These are phyloP conservation scores for Syncephalastrum monosporum DNA, from an alignment of 371 early-diverging fungal species.

Conservation along the genomic window DNA sequence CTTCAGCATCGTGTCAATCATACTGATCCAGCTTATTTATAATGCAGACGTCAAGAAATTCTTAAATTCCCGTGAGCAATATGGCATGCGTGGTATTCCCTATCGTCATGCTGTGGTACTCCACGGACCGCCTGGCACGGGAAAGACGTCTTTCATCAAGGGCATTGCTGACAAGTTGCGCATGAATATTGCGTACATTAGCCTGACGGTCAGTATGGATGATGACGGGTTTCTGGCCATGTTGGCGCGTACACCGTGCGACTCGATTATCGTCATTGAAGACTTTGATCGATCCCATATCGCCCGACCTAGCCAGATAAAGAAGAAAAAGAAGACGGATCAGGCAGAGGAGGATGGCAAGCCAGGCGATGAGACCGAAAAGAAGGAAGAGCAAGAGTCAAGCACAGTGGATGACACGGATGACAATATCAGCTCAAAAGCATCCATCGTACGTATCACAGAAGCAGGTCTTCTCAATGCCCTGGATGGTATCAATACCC, in stretches of 20 bases:
- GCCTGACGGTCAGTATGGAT: constrained; percentile 15
- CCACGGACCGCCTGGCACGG: constrained; percentile 65
- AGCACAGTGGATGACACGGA: constrained; percentile 37
- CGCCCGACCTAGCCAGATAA: constrained; percentile 1
- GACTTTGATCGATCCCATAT: constrained; percentile 46
- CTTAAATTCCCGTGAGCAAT: constrained; percentile 60
- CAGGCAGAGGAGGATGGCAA: constrained; percentile 6
- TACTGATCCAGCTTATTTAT: constrained; percentile 1
- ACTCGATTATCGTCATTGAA: constrained; percentile 42
- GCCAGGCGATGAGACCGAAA: too few relatives aligned
- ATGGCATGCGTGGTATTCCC: constrained; percentile 86
- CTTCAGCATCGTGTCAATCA: neutral
- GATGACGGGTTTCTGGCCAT: constrained; percentile 30
- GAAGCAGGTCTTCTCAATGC: constrained; percentile 93
- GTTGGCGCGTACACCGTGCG: constrained; percentile 26
- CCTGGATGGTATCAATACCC: constrained; percentile 92
- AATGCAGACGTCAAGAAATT: constrained; percentile 32
- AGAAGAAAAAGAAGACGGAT: constrained; percentile 14
- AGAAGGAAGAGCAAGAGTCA: constrained; percentile 17
- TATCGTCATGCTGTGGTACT: constrained; percentile 85
- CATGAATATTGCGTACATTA: constrained; percentile 40
- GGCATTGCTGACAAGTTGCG: constrained; percentile 59
- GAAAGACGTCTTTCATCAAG: constrained; percentile 63
- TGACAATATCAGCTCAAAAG: constrained; percentile 76
- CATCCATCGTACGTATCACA: constrained; percentile 60